Conservation (phyloP, 2,329 filamentous ascomycete species). For the Alternaria burnsii region DNA sequence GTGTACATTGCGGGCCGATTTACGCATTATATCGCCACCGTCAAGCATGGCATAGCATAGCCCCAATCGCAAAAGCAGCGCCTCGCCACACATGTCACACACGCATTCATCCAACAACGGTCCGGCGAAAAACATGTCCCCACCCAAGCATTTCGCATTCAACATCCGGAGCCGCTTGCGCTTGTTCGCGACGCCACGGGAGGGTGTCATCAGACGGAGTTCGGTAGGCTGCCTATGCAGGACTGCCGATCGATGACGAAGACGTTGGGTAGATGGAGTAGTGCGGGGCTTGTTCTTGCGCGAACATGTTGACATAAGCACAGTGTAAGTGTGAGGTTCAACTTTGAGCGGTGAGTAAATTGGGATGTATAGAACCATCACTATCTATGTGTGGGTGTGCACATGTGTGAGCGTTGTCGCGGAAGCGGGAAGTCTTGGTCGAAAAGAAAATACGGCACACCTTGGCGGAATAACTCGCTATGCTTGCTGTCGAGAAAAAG, state of each 20-base stretch:
- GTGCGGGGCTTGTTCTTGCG: constrained; percentile 1
- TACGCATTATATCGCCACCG: not conserved
- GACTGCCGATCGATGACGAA: constrained; percentile 6
- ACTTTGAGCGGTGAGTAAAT: not conserved
- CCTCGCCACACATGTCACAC: constrained; percentile 3
- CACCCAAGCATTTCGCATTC: not conserved
- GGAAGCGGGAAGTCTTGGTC: constrained; percentile 1
- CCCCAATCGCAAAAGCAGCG: not conserved
- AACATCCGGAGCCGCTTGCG: constrained; percentile 1
- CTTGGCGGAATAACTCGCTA: not conserved
- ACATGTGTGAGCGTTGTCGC: not conserved
- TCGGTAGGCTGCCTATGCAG: not conserved
- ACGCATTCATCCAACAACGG: not conserved
- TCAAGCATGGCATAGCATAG: not conserved
- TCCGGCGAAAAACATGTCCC: not conserved
- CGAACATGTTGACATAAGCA: constrained; percentile 6
- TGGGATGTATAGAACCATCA: not conserved
- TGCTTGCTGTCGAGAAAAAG: not conserved
- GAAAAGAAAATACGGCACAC: not conserved
- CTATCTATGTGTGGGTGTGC: not conserved
- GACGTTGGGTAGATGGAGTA: constrained; percentile 2
- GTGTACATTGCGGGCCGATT: not conserved
- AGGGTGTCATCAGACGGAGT: constrained; percentile 3
- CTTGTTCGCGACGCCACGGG: not conserved
- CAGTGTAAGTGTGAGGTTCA: not conserved